These are phyloP conservation scores for Goniomonas avonlea DNA, from an alignment of 78 protist species.

Conservation along the genomic window DNA sequence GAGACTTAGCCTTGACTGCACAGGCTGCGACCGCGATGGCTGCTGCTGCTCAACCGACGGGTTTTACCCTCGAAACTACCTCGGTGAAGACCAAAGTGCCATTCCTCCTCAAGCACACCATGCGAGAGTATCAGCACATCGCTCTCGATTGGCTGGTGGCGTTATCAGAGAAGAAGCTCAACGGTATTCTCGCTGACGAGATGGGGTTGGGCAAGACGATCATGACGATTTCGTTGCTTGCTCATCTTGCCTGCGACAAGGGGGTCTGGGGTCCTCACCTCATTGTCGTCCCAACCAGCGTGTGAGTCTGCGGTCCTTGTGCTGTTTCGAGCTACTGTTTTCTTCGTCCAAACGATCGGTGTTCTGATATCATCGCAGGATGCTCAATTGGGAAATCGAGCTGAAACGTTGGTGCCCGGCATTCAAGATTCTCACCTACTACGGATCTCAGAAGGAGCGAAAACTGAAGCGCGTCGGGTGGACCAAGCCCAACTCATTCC, in stretches of 20 bases:
- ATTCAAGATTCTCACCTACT: constrained; percentile 80
- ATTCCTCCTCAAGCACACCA: constrained; percentile 37
- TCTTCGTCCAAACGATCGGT: no score
- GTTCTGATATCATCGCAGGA: no score
- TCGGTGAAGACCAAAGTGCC: constrained; percentile 66
- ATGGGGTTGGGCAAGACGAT: constrained; percentile 90
- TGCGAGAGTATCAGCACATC: constrained; percentile 85
- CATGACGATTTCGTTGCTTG: constrained; percentile 81
- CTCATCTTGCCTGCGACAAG: constrained; percentile 73
- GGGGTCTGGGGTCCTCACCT: constrained; percentile 89
- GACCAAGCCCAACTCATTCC: constrained; percentile 64
- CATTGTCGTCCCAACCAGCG: constrained; percentile 79
- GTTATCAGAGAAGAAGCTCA: constrained; percentile 42
- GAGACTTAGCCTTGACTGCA: not conserved
- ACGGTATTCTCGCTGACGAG: constrained; percentile 94
- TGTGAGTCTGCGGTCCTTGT: not conserved
- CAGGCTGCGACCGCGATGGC: not conserved
- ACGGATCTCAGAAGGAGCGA: constrained; percentile 75
- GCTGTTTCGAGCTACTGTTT: not conserved
- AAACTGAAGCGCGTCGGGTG: constrained; percentile 74
- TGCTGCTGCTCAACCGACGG: constrained; percentile 40
- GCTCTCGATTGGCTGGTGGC: constrained; percentile 75
- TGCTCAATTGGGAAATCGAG: constrained; percentile 89
- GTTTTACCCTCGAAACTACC: constrained; percentile 62
- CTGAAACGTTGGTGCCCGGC: constrained; percentile 80